Conservation (phyloP, 2,329 filamentous ascomycete species). For the Pseudopyricularia cyperi region DNA sequence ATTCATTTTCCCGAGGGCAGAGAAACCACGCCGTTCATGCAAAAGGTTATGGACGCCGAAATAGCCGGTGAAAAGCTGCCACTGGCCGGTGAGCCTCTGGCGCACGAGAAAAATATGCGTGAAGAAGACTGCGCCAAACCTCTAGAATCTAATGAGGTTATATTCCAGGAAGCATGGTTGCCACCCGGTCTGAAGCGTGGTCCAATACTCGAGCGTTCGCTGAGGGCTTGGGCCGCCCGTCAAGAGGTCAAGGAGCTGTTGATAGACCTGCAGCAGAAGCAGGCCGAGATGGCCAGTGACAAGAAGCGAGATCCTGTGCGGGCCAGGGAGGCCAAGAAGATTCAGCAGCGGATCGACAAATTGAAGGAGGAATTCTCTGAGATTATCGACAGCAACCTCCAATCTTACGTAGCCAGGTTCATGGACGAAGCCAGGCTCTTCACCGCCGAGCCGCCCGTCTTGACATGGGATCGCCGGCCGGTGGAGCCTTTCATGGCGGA, state of each 20-base stretch:
- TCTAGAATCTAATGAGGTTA: too few relatives aligned
- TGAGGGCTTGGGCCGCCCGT: too few relatives aligned
- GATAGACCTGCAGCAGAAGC: too few relatives aligned
- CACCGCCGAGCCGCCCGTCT: slow-evolving; percentile 31
- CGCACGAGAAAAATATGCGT: background rate
- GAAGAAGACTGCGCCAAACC: too few relatives aligned
- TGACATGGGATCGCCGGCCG: slow-evolving; percentile 57
- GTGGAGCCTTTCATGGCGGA: slow-evolving; percentile 54
- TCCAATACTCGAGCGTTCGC: too few relatives aligned
- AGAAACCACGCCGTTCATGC: slow-evolving; percentile 18
- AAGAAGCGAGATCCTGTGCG: too few relatives aligned
- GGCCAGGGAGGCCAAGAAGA: too few relatives aligned
- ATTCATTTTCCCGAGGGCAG: slow-evolving; percentile 31
- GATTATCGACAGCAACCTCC: slow-evolving; percentile 16
- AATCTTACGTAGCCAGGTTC: slow-evolving; percentile 17
- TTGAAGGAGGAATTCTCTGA: slow-evolving; percentile 3
- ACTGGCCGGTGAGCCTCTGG: background rate
- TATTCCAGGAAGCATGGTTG: too few relatives aligned
- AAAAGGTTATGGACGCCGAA: slow-evolving; percentile 7
- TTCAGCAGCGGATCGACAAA: background rate
- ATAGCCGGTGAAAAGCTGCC: slow-evolving; percentile 3
- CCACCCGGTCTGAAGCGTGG: too few relatives aligned
- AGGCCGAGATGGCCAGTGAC: too few relatives aligned
- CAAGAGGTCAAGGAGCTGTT: too few relatives aligned
- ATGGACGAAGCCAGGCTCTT: slow-evolving; percentile 42